Percentiles rank a stretch among this genome's conserved stretches.
These are phyloP conservation scores for Sarcodon aspratus DNA, from an alignment of 768 basidiomycete species.

Conservation along the genomic window DNA sequence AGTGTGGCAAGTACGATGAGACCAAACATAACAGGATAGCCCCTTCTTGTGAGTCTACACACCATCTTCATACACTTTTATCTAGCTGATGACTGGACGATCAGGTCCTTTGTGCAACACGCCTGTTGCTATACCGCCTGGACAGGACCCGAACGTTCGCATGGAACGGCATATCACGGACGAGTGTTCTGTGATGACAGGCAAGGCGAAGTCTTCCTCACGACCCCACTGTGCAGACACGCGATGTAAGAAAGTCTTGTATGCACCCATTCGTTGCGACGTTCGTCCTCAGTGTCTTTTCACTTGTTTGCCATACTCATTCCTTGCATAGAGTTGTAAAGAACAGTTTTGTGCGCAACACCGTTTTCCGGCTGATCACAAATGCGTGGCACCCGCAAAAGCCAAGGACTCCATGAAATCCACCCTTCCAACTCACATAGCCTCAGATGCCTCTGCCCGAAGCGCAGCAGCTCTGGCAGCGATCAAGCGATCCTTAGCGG, in stretches of 20 bases:
- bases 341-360: slow-evolving; percentile 69
- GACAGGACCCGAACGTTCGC: slow-evolving; percentile 69
- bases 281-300: slow-evolving; percentile 30
- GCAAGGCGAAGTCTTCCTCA: slow-evolving; percentile 35
- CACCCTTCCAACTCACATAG: slow-evolving; percentile 8
- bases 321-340: slow-evolving; percentile 43
- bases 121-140: slow-evolving; percentile 64
- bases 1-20: slow-evolving; percentile 62
- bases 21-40: slow-evolving; percentile 62
- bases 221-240: slow-evolving; percentile 47
- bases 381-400: slow-evolving; percentile 23
- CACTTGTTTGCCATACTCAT: background rate
- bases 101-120: slow-evolving; percentile 68
- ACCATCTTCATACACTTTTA: background rate
- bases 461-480: slow-evolving; percentile 25
- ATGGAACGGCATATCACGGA: slow-evolving; percentile 67
- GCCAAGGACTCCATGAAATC: slow-evolving; percentile 10
- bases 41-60: slow-evolving; percentile 49
- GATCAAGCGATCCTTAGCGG: slow-evolving; percentile 24
- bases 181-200: slow-evolving; percentile 63
- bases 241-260: slow-evolving; percentile 64
- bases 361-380: slow-evolving; percentile 69
- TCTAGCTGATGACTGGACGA: background rate
- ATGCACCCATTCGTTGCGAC: slow-evolving; percentile 62
- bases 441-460: slow-evolving; percentile 9